Base-by-base conservation (phyloP, 176 grass and related monocot genomes). In the Neostapfia colusana region DNA sequence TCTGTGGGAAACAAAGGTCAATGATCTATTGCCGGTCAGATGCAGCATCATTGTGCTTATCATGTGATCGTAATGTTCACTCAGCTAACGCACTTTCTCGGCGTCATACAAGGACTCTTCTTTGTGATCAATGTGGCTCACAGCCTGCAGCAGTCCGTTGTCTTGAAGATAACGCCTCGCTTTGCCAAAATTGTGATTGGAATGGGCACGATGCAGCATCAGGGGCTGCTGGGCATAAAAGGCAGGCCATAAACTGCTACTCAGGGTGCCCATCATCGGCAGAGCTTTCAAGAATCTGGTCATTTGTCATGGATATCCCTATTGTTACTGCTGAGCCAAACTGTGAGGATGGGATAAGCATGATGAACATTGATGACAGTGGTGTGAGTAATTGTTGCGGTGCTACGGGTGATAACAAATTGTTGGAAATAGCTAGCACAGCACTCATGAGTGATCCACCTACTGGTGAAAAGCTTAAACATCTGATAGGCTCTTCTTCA, bases 1-100 rank as follows among this genome's bases (percentile, higher is more conserved):
- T 92, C 73, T 99, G 95, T 21, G 73, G 87, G 41, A 86, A 88
- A 55, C 95, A 92, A 74, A 90, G 88, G 73, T 72, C 89, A 35
- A 90, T 92, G 83, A 78, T 95, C 20, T 95, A 95, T 48, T 99
- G 95, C 89, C 83, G 83, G 79, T 99, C 95, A 59, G 95, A 99
- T 74, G 80, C 85, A 0, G 91, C 95, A 11, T 95, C 77, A 27
- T 84, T 92, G 55, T 99, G 95, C 70, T 86, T 99, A 49, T 99
- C 83, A 20, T 99, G 95, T 54, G 95, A 99, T 74, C 92, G 67
- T 18, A 92, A 81, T 78, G 85, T 99, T 53, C 91, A 99, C 75
- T 99, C 92, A 68, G 91, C 92, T 54, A 99, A 99, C 42, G 81
- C 91, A 2, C 89, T 99, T 17, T 95, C 95, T 37, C 77, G 25